phyloP scores from a whole-genome alignment of 192 early-diverging fungal genomes.

The Gigaspora rosea region DNA sequence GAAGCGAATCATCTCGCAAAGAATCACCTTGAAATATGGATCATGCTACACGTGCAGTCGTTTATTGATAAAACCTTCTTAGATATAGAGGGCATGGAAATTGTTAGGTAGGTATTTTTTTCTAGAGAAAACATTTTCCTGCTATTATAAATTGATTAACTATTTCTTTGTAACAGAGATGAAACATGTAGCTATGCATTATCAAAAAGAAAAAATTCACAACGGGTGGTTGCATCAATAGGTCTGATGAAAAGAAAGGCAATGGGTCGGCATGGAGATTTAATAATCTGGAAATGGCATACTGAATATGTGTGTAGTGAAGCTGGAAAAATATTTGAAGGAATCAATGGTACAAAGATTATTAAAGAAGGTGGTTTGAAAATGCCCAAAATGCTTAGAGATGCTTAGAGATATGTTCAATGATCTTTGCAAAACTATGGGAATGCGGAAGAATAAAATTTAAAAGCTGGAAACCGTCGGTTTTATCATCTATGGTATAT shows the following conservation, averaged over 20 bases:
- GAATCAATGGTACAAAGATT: conserved; percentile 27
- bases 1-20: conserved; percentile 30
- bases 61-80: conserved; percentile 33
- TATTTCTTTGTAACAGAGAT: conserved; percentile 4
- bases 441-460: conserved; percentile 7
- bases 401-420: conserved; percentile 33
- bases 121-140: conserved; percentile 10
- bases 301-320: conserved; percentile 34
- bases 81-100: conserved; percentile 24
- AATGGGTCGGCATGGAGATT: conserved; percentile 26
- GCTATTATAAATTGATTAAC: conserved; percentile 15
- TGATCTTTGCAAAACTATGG: conserved; percentile 17
- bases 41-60: not conserved
- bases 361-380: conserved; percentile 26
- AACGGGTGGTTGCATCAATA: not conserved
- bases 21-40: conserved; percentile 10
- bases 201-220: no score
- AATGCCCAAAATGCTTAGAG: conserved; percentile 33
- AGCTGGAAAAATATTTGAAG: conserved; percentile 30
- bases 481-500: not conserved
- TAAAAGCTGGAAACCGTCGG: conserved; percentile 20
- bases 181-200: conserved; percentile 20
- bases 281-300: conserved; percentile 22
- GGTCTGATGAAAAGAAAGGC: conserved; percentile 19
- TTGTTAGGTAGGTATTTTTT: conserved; percentile 30